These are phyloP conservation scores for Talaromyces rugulosus DNA, from an alignment of 2,329 filamentous ascomycete genomes.

Conservation along the genomic window DNA sequence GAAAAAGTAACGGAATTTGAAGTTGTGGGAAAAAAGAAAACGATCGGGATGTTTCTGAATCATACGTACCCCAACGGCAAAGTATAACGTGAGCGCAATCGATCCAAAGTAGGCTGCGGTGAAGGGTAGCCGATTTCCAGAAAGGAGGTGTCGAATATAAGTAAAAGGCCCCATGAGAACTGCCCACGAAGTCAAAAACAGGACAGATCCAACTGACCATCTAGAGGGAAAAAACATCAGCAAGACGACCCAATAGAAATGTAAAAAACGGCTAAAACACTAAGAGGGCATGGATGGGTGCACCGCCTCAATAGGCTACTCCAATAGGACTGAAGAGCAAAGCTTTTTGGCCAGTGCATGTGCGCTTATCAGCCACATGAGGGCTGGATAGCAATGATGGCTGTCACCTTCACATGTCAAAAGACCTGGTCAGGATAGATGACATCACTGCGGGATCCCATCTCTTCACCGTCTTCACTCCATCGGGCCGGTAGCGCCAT, in stretches of 20 bases:
- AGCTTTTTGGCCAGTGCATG: neutral
- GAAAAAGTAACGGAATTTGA: neutral
- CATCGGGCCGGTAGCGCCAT: neutral
- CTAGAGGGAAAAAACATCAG: conserved; percentile 45
- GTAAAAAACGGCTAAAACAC: neutral
- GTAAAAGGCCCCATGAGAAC: conserved; percentile 86
- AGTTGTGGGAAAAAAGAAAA: conserved; percentile 13
- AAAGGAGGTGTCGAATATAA: conserved; percentile 81
- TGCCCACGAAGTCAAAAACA: conserved; percentile 90
- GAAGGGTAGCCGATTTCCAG: conserved; percentile 80
- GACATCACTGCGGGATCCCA: neutral
- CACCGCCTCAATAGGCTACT: neutral
- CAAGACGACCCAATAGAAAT: neutral
- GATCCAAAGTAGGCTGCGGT: conserved; percentile 93
- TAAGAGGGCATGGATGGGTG: neutral
- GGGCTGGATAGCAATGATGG: neutral
- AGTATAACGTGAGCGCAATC: conserved; percentile 84
- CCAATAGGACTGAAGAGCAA: neutral
- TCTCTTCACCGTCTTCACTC: neutral
- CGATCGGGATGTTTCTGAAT: neutral
- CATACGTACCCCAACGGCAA: conserved; percentile 79
- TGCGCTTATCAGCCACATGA: neutral
- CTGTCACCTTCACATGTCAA: conserved; percentile 1
- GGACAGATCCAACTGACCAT: conserved; percentile 87
- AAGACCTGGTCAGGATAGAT: neutral